Evolutionary conservation across 2,329 filamentous ascomycete genomes (phyloP).

Genomic region (Ophiostoma ips): DNA sequence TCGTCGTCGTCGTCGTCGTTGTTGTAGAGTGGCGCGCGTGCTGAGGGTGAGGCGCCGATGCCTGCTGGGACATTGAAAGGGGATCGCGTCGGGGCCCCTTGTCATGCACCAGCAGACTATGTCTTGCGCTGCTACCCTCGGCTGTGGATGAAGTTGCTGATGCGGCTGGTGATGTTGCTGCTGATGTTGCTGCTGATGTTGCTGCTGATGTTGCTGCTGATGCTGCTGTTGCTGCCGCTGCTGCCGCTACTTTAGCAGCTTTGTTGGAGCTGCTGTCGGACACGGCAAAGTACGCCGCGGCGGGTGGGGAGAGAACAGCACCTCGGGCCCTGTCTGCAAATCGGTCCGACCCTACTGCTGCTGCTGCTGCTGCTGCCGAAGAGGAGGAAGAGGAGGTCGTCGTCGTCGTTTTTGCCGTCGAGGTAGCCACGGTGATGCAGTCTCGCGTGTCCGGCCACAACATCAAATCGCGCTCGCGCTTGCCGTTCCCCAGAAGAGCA

Average conservation of each 20-base stretch:
- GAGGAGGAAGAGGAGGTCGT: too few relatives aligned
- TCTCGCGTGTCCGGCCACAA: slow-evolving; percentile 1
- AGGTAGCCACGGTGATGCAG: slow-evolving; percentile 4
- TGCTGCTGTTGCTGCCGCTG: too few relatives aligned
- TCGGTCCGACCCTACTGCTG: too few relatives aligned
- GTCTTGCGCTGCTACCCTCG: too few relatives aligned
- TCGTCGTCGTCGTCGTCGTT: not conserved
- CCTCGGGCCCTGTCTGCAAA: not conserved
- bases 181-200: too few relatives aligned
- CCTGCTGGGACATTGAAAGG: slow-evolving; percentile 52
- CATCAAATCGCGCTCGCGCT: not conserved
- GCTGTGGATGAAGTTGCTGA: too few relatives aligned
- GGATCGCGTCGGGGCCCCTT: slow-evolving; percentile 20
- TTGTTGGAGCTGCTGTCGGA: not conserved
- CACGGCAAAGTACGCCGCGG: slow-evolving; percentile 1
- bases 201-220: too few relatives aligned
- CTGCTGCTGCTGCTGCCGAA: too few relatives aligned
- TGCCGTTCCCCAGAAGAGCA: not conserved
- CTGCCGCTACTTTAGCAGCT: not conserved
- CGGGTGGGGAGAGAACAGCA: not conserved
- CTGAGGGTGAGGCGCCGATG: slow-evolving; percentile 38
- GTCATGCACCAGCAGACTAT: slow-evolving; percentile 30
- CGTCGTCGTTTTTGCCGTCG: slow-evolving; percentile 2
- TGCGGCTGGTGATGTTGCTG: too few relatives aligned
- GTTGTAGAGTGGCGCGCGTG: slow-evolving; percentile 20